Conservation (phyloP, 805 yeast genomes). For the Lipomyces starkeyi region DNA sequence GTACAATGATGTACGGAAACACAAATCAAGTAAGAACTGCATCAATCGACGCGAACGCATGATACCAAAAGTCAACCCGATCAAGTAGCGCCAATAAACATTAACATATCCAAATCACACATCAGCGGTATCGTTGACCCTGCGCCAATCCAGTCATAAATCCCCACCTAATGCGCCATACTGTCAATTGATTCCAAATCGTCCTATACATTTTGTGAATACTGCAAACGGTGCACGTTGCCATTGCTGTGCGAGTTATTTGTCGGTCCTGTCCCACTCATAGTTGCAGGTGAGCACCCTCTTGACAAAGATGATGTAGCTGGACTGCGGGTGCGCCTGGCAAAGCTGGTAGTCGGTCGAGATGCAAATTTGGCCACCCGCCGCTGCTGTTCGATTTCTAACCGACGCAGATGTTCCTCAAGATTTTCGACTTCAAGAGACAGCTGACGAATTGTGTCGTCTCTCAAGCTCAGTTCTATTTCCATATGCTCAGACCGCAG, state of each 20-base stretch:
- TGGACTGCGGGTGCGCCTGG: slow-evolving; percentile 30
- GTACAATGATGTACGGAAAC: neutral
- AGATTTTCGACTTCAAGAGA: slow-evolving; percentile 41
- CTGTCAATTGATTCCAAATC: neutral
- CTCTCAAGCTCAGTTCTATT: slow-evolving; percentile 44
- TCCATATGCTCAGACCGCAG: slow-evolving; percentile 43
- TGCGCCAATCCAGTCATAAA: neutral
- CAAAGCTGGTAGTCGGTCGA: slow-evolving; percentile 22
- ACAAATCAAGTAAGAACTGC: neutral
- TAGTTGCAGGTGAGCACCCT: slow-evolving; percentile 26
- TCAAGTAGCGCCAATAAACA: neutral
- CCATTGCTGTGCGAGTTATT: neutral
- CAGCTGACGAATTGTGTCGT: slow-evolving; percentile 42
- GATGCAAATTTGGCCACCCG: slow-evolving; percentile 33
- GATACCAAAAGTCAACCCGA: neutral
- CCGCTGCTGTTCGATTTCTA: slow-evolving; percentile 36
- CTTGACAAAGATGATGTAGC: slow-evolving; percentile 20
- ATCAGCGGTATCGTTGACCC: neutral
- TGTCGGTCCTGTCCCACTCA: neutral
- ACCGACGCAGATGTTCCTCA: slow-evolving; percentile 44
- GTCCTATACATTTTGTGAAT: slow-evolving; percentile 30
- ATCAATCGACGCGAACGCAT: too few relatives aligned
- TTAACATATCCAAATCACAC: neutral
- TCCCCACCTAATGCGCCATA: neutral
- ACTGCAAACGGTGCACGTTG: slow-evolving; percentile 32